Percentiles rank a stretch among this genome's conserved stretches.
These are phyloP conservation scores for Pestalotiopsis fici DNA, from an alignment of 2,329 filamentous ascomycete species.

Conservation along the genomic window DNA sequence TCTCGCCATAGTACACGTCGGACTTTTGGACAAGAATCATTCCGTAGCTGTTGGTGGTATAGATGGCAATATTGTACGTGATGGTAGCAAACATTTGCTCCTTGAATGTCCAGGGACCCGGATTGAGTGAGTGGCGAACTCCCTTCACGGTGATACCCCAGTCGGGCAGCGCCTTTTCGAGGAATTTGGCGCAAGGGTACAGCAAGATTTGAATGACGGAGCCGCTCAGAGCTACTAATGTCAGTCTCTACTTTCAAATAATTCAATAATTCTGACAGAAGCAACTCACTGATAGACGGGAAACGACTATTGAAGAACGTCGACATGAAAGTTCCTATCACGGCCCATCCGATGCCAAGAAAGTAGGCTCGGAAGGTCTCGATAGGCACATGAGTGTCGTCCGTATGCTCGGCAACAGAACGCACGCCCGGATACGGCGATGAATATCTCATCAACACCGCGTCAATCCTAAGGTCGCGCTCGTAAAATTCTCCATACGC, in stretches of 20 bases:
- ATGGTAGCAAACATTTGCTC: constrained; percentile 44
- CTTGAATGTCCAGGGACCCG: constrained; percentile 42
- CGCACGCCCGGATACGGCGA: constrained; percentile 6
- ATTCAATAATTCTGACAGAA: not conserved
- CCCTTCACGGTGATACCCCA: constrained; percentile 43
- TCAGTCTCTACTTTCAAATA: not conserved
- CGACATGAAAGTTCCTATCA: constrained; percentile 6
- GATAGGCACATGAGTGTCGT: not conserved
- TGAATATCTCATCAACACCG: constrained; percentile 3
- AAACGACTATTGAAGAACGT: constrained; percentile 11
- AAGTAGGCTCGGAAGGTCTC: constrained; percentile 8
- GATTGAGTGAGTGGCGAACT: constrained; percentile 38
- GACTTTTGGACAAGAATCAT: constrained; percentile 26
- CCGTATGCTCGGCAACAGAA: constrained; percentile 3
- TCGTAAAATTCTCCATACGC: constrained; percentile 41
- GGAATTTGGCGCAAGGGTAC: constrained; percentile 44
- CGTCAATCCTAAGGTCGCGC: constrained; percentile 10
- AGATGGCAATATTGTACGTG: constrained; percentile 33
- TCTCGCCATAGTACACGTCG: constrained; percentile 32
- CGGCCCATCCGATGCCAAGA: constrained; percentile 7
- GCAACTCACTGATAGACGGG: constrained; percentile 4
- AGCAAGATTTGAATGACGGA: constrained; percentile 46
- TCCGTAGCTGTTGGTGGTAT: constrained; percentile 25
- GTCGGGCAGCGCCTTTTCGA: constrained; percentile 44
- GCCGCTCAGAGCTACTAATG: not conserved